These are phyloP conservation scores for Aspergillus indologenus DNA, from an alignment of 495 filamentous ascomycete genomes.

Conservation along the genomic window DNA sequence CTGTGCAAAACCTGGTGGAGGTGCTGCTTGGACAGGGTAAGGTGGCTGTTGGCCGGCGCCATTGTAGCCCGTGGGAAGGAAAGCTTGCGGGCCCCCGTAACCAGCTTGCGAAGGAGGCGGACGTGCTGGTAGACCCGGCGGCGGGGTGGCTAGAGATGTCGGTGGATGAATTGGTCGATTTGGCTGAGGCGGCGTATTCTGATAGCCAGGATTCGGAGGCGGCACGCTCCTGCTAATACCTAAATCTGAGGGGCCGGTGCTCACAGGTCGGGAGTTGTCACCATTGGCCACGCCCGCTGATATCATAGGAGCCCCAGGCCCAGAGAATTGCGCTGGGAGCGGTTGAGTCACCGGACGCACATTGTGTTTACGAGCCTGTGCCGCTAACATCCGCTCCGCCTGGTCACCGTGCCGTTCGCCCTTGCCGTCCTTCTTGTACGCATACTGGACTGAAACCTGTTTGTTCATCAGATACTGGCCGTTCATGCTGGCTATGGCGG, in stretches of 20 bases:
- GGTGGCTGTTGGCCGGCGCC: constrained; percentile 40
- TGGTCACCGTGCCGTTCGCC: constrained; percentile 94
- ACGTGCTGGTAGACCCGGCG: constrained; percentile 72
- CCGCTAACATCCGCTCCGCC: constrained; percentile 88
- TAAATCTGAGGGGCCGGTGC: constrained; percentile 33
- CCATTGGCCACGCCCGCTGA: constrained; percentile 56
- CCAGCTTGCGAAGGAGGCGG: constrained; percentile 76
- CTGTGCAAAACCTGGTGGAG: constrained; percentile 56
- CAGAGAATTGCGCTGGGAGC: constrained; percentile 48
- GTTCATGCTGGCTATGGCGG: constrained; percentile 89
- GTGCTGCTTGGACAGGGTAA: constrained; percentile 40
- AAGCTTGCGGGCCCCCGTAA: constrained; percentile 73
- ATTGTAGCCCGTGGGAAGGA: constrained; percentile 56
- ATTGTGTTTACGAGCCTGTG: constrained; percentile 91
- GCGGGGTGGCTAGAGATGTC: constrained; percentile 58
- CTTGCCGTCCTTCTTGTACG: constrained; percentile 99
- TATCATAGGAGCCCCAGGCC: constrained; percentile 37
- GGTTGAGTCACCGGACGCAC: constrained; percentile 69
- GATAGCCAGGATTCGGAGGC: constrained; percentile 34
- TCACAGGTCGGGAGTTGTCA: constrained; percentile 44
- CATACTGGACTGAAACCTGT: constrained; percentile 92
- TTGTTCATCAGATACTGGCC: constrained; percentile 97
- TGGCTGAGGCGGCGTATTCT: constrained; percentile 38
- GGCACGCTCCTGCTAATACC: constrained; percentile 35
- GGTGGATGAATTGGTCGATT: constrained; percentile 40